phyloP scores from a whole-genome alignment of 805 yeast genomes.

The Wickerhamomyces chaumierensis region DNA sequence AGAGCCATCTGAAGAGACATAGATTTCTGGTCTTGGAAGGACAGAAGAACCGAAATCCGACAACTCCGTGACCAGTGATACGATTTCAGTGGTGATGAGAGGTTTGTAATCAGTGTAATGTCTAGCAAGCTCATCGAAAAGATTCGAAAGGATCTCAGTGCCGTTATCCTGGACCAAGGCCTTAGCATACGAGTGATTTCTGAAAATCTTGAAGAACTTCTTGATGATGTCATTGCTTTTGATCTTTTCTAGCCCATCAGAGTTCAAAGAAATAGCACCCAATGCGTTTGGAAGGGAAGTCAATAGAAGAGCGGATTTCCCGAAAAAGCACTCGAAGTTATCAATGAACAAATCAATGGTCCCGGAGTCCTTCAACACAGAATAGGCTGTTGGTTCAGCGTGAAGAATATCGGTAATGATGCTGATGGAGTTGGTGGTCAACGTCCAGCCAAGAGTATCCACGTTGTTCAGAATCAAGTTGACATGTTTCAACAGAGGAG shows the following conservation, averaged over 20 bases:
- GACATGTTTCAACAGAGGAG: conserved; percentile 56
- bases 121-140: conserved; percentile 71
- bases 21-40: conserved; percentile 33
- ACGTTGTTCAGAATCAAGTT: conserved; percentile 48
- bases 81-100: conserved; percentile 37
- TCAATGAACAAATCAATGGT: conserved; percentile 55
- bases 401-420: conserved; percentile 65
- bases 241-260: conserved; percentile 55
- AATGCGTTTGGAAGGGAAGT: conserved; percentile 59
- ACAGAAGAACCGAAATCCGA: conserved; percentile 25
- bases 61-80: conserved; percentile 31
- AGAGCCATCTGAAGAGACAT: conserved; percentile 25
- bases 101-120: conserved; percentile 72
- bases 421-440: conserved; percentile 50
- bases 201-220: conserved; percentile 40
- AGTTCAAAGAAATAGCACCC: conserved; percentile 75
- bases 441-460: conserved; percentile 51
- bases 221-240: conserved; percentile 27
- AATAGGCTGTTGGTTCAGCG: conserved; percentile 83
- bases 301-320: conserved; percentile 47
- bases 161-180: conserved; percentile 42
- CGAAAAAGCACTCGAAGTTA: conserved; percentile 42
- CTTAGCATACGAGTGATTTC: conserved; percentile 36
- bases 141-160: conserved; percentile 46
- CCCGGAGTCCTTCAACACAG: conserved; percentile 68